These are phyloP conservation scores for Debaryomyces sp. DNA, from an alignment of 1,139 yeast genomes.

Conservation along the genomic window DNA sequence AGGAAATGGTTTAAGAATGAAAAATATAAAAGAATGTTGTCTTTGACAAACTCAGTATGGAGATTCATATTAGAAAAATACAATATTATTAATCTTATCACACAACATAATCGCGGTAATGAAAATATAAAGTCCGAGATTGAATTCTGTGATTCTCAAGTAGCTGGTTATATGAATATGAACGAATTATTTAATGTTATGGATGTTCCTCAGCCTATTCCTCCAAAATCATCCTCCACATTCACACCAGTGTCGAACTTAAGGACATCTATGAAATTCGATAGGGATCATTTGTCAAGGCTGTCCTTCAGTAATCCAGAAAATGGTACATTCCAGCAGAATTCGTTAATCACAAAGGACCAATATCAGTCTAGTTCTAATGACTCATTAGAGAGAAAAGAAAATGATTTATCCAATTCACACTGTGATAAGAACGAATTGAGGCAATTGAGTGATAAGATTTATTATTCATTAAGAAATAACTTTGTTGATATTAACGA, in stretches of 20 bases:
- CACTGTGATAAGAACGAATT: constrained; percentile 25
- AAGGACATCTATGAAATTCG: neutral
- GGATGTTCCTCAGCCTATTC: constrained; percentile 47
- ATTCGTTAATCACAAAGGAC: constrained; percentile 4
- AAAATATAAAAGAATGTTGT: constrained; percentile 48
- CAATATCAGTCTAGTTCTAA: neutral
- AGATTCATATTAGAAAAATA: constrained; percentile 44
- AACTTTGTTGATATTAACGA: constrained; percentile 50
- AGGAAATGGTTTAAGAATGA: constrained; percentile 52
- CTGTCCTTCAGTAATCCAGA: neutral
- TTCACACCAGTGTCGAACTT: neutral
- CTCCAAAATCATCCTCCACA: neutral
- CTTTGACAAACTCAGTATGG: constrained; percentile 48
- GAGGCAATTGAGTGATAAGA: constrained; percentile 39
- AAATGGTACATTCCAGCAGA: neutral
- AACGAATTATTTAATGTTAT: constrained; percentile 44
- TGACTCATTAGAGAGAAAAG: neutral
- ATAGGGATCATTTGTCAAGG: too few species aligned
- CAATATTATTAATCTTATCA: constrained; percentile 34
- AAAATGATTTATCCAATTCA: neutral
- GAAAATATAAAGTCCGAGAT: constrained; percentile 21
- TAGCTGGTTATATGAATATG: constrained; percentile 42
- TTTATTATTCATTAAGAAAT: constrained; percentile 44
- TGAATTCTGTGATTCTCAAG: constrained; percentile 46
- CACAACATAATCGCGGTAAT: constrained; percentile 24